Percentiles rank a stretch among this genome's conserved stretches.
phyloP scores from a whole-genome alignment of 306 rosid species.

The Fragaria ananassa region DNA sequence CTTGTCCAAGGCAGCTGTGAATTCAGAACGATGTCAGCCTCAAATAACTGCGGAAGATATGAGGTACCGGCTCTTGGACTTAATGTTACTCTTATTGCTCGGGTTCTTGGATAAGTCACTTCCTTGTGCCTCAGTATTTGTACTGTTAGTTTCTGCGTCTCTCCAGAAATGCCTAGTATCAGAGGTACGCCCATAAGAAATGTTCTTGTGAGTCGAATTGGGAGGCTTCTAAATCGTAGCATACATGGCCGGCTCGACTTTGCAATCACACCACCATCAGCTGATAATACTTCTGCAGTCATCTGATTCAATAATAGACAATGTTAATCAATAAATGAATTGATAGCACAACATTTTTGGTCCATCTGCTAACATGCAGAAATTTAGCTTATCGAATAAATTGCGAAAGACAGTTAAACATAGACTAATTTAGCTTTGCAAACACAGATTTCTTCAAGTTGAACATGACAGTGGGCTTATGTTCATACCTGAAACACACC shows the following conservation, averaged over 20 bases:
- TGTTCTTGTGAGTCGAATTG: slow-evolving; percentile 56
- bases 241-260: slow-evolving; percentile 77
- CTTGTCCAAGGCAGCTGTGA: slow-evolving; percentile 63
- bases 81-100: slow-evolving; percentile 45
- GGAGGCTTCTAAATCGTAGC: slow-evolving; percentile 66
- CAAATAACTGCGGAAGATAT: slow-evolving; percentile 59
- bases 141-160: slow-evolving; percentile 52
- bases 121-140: slow-evolving; percentile 60
- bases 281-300: slow-evolving; percentile 56
- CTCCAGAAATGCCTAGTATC: slow-evolving; percentile 55
- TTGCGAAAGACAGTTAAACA: neutral
- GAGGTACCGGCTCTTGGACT: slow-evolving; percentile 69
- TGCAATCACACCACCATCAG: slow-evolving; percentile 44
- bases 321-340: neutral
- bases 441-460: neutral
- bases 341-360: neutral
- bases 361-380: neutral
- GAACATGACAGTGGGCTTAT: neutral
- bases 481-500: slow-evolving; percentile 82
- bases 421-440: too few species aligned
- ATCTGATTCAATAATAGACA: slow-evolving; percentile 35
- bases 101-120: slow-evolving; percentile 44
- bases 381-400: too few species aligned
- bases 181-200: slow-evolving; percentile 58
- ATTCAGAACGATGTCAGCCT: slow-evolving; percentile 53